Base-by-base conservation (phyloP, 2,329 filamentous ascomycete genomes). In the Diaporthe vexans region DNA sequence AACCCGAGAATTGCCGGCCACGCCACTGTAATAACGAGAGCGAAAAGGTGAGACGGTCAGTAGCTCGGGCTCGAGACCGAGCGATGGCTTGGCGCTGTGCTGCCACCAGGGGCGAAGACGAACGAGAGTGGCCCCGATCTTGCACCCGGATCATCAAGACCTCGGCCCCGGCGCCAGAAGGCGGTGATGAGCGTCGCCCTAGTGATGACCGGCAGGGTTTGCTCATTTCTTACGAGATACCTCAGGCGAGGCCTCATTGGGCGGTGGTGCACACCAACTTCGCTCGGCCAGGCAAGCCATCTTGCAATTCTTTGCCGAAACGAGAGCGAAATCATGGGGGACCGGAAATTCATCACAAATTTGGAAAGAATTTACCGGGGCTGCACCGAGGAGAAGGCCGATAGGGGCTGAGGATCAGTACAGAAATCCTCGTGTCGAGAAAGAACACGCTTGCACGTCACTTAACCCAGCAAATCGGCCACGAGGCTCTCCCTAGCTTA, bases 151-250 rank as follows among this genome's bases (percentile, higher is more conserved):
- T 67, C 61, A 52, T 2, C 11, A 67, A 35, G 46, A 37, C 61
- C 63, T 68, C 63, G 63, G 46, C 46, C 46, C 63, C 63, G 46
- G 33, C 33, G 46, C 15, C 15, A 52, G 21, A 54, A 13, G 26
- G 46, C 24, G 48, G 46, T 68, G 63, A 52, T 54, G 48, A 68
- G 63, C 63, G 48, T 46, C 63, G 63, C 48, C 63, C 46, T 67
- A 67, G 63, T 52, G 63, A 40, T 26, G 29, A 40, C 21, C n/a
- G 59, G 11, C 63, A 67, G 63, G 63, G 63, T 37, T 59, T 51
- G 43, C 40, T 71, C 52, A 71, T 51, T n/a, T 72, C 69, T 72
- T 52, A 72, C 69, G 57, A 40, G 40, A 59, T 37, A 37, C 56
- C 57, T 13, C 19, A 54, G 69, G 46, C 33, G 35, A n/a, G 56